phyloP scores from a whole-genome alignment of 208 protist genomes.

The Acanthamoeba lenticulata region DNA sequence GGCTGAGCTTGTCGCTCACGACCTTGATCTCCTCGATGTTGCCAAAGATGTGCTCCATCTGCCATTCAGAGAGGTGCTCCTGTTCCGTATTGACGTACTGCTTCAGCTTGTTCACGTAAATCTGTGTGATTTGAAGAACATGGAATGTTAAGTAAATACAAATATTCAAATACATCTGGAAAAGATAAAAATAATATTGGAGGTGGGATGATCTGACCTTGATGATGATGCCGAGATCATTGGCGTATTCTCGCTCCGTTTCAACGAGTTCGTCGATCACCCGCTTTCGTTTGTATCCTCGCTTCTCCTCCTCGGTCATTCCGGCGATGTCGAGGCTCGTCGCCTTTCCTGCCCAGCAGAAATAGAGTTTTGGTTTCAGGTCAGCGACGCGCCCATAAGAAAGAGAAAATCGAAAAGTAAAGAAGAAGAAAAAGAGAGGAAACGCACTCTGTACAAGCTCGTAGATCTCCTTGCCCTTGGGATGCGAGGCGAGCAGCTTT shows the following conservation, averaged over 20 bases:
- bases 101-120: neutral
- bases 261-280: slow-evolving; percentile 25
- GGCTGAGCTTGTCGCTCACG: neutral
- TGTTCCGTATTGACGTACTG: neutral
- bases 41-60: slow-evolving; percentile 17
- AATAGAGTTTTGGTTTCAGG: neutral
- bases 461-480: slow-evolving; percentile 29
- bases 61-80: neutral
- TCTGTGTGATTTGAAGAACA: neutral
- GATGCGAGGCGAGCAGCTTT: neutral
- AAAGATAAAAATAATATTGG: neutral
- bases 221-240: neutral
- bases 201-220: neutral
- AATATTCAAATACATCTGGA: neutral
- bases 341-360: neutral
- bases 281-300: neutral
- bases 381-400: neutral
- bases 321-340: neutral
- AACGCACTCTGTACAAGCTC: neutral
- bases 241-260: slow-evolving; percentile 27
- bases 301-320: slow-evolving; percentile 41
- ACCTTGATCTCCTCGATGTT: slow-evolving; percentile 32
- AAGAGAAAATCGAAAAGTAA: neutral
- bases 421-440: neutral
- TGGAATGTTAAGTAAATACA: neutral